phyloP scores from a whole-genome alignment of 2,329 filamentous ascomycete genomes.

The Talaromyces piceae region DNA sequence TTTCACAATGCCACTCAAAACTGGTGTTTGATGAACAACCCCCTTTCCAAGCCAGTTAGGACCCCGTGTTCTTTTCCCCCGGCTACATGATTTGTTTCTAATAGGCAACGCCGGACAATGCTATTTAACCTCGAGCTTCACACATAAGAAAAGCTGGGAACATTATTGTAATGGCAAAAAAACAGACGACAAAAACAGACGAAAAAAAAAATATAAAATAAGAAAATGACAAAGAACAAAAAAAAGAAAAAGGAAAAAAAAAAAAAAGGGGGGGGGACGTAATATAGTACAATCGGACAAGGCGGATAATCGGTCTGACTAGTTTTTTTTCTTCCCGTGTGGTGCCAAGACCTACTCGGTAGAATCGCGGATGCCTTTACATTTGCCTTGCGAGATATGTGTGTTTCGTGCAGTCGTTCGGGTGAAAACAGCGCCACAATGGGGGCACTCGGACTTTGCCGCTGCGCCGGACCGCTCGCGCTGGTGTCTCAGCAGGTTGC shows the following conservation, averaged over 20 bases:
- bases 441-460: slow-evolving; percentile 78
- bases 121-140: background rate
- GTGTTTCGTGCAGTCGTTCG: slow-evolving; percentile 82
- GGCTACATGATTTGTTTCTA: background rate
- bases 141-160: background rate
- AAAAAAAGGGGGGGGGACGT: background rate
- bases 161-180: too few relatives aligned
- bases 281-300: background rate
- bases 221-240: background rate
- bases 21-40: background rate
- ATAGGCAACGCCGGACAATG: background rate
- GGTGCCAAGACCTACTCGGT: slow-evolving; percentile 13
- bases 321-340: too few relatives aligned
- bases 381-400: slow-evolving; percentile 81
- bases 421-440: slow-evolving; percentile 90
- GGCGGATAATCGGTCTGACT: background rate
- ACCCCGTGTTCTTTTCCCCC: too few relatives aligned
- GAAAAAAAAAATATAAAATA: background rate
- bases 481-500: slow-evolving; percentile 86
- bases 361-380: slow-evolving; percentile 53
- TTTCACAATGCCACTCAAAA: slow-evolving; percentile 1
- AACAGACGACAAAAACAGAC: too few relatives aligned
- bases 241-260: background rate
- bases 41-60: background rate
- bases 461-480: slow-evolving; percentile 90